Base-by-base conservation (phyloP, 2,329 filamentous ascomycete genomes). In the Epichloe brachyelytri region DNA sequence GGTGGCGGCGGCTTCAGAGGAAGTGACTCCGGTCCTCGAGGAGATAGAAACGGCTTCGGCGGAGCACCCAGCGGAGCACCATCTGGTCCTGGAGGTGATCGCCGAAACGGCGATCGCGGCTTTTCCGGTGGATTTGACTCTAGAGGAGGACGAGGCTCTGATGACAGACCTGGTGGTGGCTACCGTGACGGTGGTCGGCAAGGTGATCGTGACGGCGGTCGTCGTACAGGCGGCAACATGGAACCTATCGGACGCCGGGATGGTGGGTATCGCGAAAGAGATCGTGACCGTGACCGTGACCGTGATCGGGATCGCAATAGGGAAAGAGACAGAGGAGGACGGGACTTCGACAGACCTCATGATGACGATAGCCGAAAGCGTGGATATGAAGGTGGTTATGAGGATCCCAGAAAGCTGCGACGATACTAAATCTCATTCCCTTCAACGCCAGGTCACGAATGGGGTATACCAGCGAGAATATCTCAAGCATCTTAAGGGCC, bases 381-480 rank as follows among this genome's bases (percentile, higher is more conserved):
- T 64, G 76, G 82, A 49, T 88, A 86, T 68, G 89, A 94, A 49
- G 82, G 83, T 64, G 78, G 80, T 57, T 84, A 90, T 70, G 88
- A 95, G 63, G 90, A 95, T 67, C 78, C 80, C 47, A 69, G 78
- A 53, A 84, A 84, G 67, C 64, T 83, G 55, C 79, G 80, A 56
- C 78, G 80, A 56, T 84, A 84, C 69, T 82, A 72, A 71, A 44
- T 8, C 5, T 36, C 17, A 34, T 26, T 12, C 17, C 38, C 26
- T 43, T 4, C 17, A 12, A n/a, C 4, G 36, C 11, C 17, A 17
- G 10, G 8, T 22, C 47, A 26, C 26, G 22, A 30, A 4, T 17
- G 17, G 14, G 19, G 30, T 11, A 22, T 26, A 19, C 14, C n/a
- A n/a, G 30, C 17, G 20, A 37, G 3, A 33, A 37, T 4, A n/a